Percentiles rank a stretch among this genome's conserved stretches.
Conservation (phyloP, 2,329 filamentous ascomycete genomes). For the Lachnellula arida region DNA sequence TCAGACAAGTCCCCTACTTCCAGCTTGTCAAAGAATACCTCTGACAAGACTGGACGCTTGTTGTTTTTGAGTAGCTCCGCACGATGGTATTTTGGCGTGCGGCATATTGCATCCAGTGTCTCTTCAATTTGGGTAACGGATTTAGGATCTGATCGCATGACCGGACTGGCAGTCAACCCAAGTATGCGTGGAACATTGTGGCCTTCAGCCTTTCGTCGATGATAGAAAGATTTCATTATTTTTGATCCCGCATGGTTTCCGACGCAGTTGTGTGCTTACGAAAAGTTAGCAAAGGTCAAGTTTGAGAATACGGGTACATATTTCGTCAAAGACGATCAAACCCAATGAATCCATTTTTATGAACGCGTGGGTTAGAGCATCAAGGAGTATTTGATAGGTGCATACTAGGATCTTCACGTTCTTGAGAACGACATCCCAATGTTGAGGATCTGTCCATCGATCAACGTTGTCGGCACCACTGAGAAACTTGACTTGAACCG, state of each 20-base stretch:
- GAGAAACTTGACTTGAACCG: constrained; percentile 44
- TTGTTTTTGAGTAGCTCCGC: constrained; percentile 39
- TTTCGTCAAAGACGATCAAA: constrained; percentile 64
- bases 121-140: constrained; percentile 38
- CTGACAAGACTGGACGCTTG: constrained; percentile 24
- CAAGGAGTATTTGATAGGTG: constrained; percentile 54
- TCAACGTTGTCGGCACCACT: constrained; percentile 54
- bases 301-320: constrained; percentile 32
- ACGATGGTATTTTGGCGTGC: constrained; percentile 50
- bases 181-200: constrained; percentile 27
- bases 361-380: constrained; percentile 60
- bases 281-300: not conserved
- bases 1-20: not conserved
- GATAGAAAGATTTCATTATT: constrained; percentile 31
- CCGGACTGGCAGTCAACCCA: constrained; percentile 31
- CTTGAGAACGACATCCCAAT: constrained; percentile 55
- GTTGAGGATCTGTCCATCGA: constrained; percentile 53
- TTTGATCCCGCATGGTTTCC: constrained; percentile 27
- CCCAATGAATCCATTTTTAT: constrained; percentile 49
- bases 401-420: constrained; percentile 57
- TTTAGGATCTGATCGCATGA: constrained; percentile 27
- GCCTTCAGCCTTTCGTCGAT: constrained; percentile 15
- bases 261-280: constrained; percentile 32
- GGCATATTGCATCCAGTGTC: constrained; percentile 52
- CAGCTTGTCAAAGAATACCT: constrained; percentile 15